Base-by-base conservation (phyloP, 2,329 filamentous ascomycete genomes). In the Cryphonectria nitschkei region DNA sequence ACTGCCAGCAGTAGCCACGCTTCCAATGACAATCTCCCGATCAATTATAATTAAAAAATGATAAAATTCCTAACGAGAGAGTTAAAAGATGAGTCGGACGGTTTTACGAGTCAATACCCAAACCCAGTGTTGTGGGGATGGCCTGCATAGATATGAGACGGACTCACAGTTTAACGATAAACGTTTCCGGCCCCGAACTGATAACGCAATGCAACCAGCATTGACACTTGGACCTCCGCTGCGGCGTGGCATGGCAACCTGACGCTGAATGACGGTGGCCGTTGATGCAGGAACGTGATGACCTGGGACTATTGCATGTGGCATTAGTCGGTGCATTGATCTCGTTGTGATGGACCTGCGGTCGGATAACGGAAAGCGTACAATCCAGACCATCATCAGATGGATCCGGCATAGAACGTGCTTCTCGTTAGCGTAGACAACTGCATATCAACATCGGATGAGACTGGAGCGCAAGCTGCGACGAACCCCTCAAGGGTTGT, bases 1-100 rank as follows among this genome's bases (percentile, higher is more conserved):
- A 64, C 68, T 64, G 62, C 68, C 68, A 69, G 68, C 68, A 69
- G 62, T 63, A 66, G 46, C 43, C 52, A 60, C 62, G 41, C 37
- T 19, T 61, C 52, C 50, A 52, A 22, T 32, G 50, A 66, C 26
- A 32, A n/a, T 39, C 43, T 66, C 6, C 37, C 26, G 13, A 19
- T 29, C 29, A 29, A 63, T 22, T 39, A 39, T 13, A 39, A 39
- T 11, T 39, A 29, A 50, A n/a, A n/a, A 3, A 0, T 37, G 62
- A 39, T 34, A 34, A 26, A 69, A 58, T 50, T 19, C 9, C 39
- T 41, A 32, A 32, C 7, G 16, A 69, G 4, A 1, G 8, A 7
- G 26, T 11, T 26, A 8, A 8, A 32, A 29, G 9, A 16, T 29
- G 54, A 58, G 29, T 58, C 54, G 26, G 26, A 29, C 50, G 13